Conservation (phyloP, 371 early-diverging fungal genomes). For the Mycotypha africana region DNA sequence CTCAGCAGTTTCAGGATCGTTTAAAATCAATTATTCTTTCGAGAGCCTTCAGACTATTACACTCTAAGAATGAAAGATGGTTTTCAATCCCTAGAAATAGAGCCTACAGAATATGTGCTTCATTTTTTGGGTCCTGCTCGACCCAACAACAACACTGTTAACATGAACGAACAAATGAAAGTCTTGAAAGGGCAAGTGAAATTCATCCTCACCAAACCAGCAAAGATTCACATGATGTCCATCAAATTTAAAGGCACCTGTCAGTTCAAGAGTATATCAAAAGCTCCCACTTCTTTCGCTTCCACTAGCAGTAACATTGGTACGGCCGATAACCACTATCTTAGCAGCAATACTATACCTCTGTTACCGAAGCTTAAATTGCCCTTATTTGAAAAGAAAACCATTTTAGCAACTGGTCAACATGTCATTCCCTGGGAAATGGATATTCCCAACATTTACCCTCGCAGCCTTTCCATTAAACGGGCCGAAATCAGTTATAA, state of each 20-base stretch:
- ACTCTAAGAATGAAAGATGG: constrained; percentile 46
- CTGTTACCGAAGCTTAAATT: constrained; percentile 32
- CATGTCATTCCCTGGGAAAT: constrained; percentile 30
- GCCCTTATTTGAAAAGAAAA: constrained; percentile 16
- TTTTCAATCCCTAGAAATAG: constrained; percentile 31
- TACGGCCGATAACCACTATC: constrained; percentile 1
- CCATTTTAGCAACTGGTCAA: constrained; percentile 23
- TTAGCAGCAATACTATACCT: constrained; percentile 9
- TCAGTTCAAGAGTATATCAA: no score
- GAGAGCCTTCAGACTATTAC: no score
- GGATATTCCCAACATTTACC: constrained; percentile 33
- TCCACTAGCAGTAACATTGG: constrained; percentile 18
- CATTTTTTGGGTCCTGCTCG: constrained; percentile 37
- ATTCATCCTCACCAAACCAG: constrained; percentile 22
- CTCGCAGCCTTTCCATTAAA: constrained; percentile 27
- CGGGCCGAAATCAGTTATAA: constrained; percentile 29
- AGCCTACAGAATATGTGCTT: constrained; percentile 27
- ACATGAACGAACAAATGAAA: constrained; percentile 8
- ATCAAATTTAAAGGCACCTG: constrained; percentile 46
- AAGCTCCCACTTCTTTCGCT: no score
- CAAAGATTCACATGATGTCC: constrained; percentile 30
- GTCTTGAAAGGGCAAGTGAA: constrained; percentile 27
- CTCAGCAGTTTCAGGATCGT: no score
- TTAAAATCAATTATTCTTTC: no score
- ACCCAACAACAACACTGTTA: constrained; percentile 9